Percentiles rank a stretch among this genome's conserved stretches.
These are phyloP conservation scores for Asparagopsis taxiformis DNA, from an alignment of 31 red algal genomes.

Conservation along the genomic window DNA sequence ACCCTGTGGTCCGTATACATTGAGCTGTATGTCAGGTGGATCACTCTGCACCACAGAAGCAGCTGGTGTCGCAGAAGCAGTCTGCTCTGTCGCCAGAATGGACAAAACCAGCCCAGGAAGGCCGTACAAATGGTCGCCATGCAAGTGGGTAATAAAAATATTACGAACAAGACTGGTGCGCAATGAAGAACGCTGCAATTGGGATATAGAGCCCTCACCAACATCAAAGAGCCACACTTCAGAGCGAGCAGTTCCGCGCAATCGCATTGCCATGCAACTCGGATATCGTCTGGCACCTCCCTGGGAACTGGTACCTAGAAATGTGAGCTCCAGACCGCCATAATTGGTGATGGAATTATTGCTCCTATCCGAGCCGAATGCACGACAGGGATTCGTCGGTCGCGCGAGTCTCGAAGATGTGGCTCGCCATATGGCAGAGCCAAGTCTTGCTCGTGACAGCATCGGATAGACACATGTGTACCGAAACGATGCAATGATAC, in stretches of 20 bases:
- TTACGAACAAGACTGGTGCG: slow-evolving; percentile 50
- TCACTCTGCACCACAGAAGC: not conserved
- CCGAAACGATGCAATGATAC: too few relatives aligned
- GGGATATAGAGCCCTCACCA: slow-evolving; percentile 74
- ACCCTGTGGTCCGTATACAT: slow-evolving; percentile 90
- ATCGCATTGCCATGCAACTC: slow-evolving; percentile 60
- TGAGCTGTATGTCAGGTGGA: slow-evolving; percentile 14
- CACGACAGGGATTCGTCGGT: too few relatives aligned
- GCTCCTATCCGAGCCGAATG: too few relatives aligned
- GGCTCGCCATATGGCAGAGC: too few relatives aligned
- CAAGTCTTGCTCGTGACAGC: too few relatives aligned
- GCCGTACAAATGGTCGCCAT: slow-evolving; percentile 92
- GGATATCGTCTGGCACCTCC: slow-evolving; percentile 59
- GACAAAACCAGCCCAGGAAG: slow-evolving; percentile 71
- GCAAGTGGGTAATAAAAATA: slow-evolving; percentile 93
- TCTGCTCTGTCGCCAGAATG: slow-evolving; percentile 1
- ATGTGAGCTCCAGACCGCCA: slow-evolving; percentile 80
- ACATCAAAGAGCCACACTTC: slow-evolving; percentile 89
- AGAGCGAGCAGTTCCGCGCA: slow-evolving; percentile 32
- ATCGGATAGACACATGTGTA: too few relatives aligned
- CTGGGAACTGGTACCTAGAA: slow-evolving; percentile 80
- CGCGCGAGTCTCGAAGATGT: too few relatives aligned
- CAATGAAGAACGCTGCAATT: slow-evolving; percentile 71
- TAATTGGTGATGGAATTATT: slow-evolving; percentile 18
- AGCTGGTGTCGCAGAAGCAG: not conserved